These are phyloP conservation scores for Schizophyllum amplum DNA, from an alignment of 1,284 basidiomycete species.

Conservation along the genomic window DNA sequence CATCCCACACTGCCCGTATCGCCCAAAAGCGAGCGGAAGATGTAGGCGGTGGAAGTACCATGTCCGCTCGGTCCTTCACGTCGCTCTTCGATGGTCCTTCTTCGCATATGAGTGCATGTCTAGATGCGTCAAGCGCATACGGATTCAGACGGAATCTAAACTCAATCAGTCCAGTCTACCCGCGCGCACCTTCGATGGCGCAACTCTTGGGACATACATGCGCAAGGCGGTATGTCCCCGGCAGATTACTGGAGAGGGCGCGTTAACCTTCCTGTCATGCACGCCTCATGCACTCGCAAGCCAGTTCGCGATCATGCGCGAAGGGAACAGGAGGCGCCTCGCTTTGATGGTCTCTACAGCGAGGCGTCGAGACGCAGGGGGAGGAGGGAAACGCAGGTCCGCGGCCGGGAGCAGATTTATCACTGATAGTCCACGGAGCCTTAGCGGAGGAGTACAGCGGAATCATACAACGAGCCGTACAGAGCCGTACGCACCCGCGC, in stretches of 20 bases:
- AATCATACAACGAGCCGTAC: neutral
- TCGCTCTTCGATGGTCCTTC: neutral
- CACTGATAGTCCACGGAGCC: neutral
- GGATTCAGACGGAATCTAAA: neutral
- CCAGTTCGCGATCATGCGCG: neutral
- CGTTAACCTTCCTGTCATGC: neutral
- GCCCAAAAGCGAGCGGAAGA: neutral
- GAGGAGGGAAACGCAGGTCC: neutral
- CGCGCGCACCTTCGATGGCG: neutral
- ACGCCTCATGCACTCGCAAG: neutral
- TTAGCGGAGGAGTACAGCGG: neutral
- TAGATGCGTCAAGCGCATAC: neutral
- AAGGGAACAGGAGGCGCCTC: neutral
- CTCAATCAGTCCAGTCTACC: neutral
- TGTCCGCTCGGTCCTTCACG: neutral
- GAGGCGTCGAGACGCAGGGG: neutral
- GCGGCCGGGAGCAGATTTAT: neutral
- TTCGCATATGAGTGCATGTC: neutral
- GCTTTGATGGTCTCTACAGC: neutral
- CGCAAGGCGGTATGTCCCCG: neutral
- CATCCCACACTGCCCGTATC: neutral
- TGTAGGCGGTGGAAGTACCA: neutral
- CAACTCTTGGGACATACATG: neutral
- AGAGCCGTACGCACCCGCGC: neutral
- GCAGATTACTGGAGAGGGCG: neutral